phyloP scores from a whole-genome alignment of 2,329 filamentous ascomycete species.

The Fusarium udum region DNA sequence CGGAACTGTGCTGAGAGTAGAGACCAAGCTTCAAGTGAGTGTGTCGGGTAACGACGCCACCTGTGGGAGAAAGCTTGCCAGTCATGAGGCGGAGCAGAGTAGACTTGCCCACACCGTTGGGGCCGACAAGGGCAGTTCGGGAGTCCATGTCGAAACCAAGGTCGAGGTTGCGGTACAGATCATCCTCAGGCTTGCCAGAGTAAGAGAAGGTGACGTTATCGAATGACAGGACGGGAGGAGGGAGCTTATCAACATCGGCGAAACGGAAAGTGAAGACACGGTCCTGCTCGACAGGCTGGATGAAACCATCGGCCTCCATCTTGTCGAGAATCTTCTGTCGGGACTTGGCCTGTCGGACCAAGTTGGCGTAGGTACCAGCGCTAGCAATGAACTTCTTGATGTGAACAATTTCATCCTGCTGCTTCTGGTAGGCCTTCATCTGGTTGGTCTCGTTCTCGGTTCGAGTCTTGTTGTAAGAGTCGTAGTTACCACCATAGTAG shows the following conservation, averaged over 20 bases:
- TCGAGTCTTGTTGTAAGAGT: conserved; percentile 95
- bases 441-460: conserved; percentile 96
- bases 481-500: conserved; percentile 99
- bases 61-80: conserved; percentile 87
- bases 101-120: conserved; percentile 99
- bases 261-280: conserved; percentile 97
- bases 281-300: conserved; percentile 87
- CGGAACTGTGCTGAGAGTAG: conserved; percentile 98
- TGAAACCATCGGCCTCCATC: conserved; percentile 99
- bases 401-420: conserved; percentile 98
- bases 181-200: conserved; percentile 87
- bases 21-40: conserved; percentile 98
- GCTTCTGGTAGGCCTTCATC: conserved; percentile 98
- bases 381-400: conserved; percentile 99
- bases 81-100: conserved; percentile 97
- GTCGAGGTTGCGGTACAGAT: conserved; percentile 95
- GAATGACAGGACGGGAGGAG: conserved; percentile 93
- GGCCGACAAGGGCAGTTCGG: conserved; percentile 93
- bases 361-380: conserved; percentile 98
- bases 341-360: conserved; percentile 98
- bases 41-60: conserved; percentile 85
- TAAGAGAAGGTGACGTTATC: conserved; percentile 99
- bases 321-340: conserved; percentile 99
- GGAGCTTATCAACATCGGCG: conserved; percentile 98
- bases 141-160: conserved; percentile 99